These are phyloP conservation scores for Botrytis paeoniae DNA, from an alignment of 2,329 filamentous ascomycete genomes.

Conservation along the genomic window DNA sequence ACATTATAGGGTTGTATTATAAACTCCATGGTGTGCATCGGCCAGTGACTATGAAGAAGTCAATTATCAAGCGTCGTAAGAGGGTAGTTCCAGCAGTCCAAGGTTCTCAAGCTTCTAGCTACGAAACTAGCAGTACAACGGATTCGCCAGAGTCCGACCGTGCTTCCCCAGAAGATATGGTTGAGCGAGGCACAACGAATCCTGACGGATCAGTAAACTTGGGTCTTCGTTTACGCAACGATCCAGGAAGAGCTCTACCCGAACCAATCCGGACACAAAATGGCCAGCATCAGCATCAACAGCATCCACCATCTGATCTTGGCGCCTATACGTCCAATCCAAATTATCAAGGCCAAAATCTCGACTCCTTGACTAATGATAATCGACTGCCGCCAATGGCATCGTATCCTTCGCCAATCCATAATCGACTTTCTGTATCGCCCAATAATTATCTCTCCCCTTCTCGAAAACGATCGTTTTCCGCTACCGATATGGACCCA, in stretches of 20 bases:
- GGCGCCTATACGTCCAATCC: constrained; percentile 43
- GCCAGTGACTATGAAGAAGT: constrained; percentile 98
- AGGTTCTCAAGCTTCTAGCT: constrained; percentile 42
- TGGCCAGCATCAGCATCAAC: constrained; percentile 28
- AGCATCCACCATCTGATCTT: constrained; percentile 44
- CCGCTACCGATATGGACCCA: constrained; percentile 54
- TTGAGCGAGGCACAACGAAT: constrained; percentile 52
- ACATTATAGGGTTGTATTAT: constrained; percentile 71
- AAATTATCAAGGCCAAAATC: constrained; percentile 29
- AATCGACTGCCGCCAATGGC: constrained; percentile 55
- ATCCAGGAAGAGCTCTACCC: constrained; percentile 34
- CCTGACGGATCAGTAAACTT: constrained; percentile 64
- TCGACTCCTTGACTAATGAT: constrained; percentile 51
- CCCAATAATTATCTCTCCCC: constrained; percentile 59
- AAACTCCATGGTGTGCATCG: constrained; percentile 93
- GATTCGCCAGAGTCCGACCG: constrained; percentile 38
- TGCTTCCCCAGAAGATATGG: constrained; percentile 31
- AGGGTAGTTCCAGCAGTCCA: constrained; percentile 79
- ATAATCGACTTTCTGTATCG: constrained; percentile 56
- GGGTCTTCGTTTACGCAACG: constrained; percentile 50
- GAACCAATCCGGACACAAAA: constrained; percentile 33
- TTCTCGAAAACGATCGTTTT: constrained; percentile 66
- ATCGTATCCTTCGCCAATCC: constrained; percentile 42
- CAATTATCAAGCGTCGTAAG: constrained; percentile 93
- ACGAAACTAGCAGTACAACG: constrained; percentile 44